Evolutionary conservation across 1,284 basidiomycete species (phyloP), one percentile per base, ranked within the genome.

Genomic region (Papiliotrema fonsecae): DNA sequence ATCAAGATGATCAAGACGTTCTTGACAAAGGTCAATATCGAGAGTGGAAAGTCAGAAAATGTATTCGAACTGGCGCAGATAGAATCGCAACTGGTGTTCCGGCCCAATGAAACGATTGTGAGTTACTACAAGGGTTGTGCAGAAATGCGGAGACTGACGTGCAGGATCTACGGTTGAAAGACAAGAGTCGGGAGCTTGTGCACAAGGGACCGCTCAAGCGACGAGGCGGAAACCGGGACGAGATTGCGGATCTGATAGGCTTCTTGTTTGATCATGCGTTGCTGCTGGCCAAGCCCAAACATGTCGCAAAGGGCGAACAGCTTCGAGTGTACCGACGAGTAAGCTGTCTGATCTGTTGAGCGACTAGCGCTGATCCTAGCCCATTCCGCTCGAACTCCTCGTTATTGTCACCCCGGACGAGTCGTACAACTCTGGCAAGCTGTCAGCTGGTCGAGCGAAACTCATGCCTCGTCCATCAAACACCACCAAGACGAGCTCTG

Each of bases 191-290:
- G 19, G 88, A 97, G 75, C 80, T 98, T 57, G 82, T 98, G 30
- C 91, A 89, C 77, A 97, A 93, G 73, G 92, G 92, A n/a, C 77
- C 85, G 28, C 77, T 98, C 61, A 97, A 91, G 73, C 88, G 91
- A 67, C 83, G 93, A 6, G 92, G 93, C 43, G 76, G 78, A 5
- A 76, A 77, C 5, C 79, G 86, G 60, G 83, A 84, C 60, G 88
- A 89, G 62, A 85, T 78, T 56, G 86, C 91, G 6, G 94, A 98
- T 69, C 77, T 97, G 47, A 82, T 91, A 61, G 87, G 96, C 4
- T 97, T 96, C 77, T 76, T 98, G 58, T 97, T 99, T 65, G 96
- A 98, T 70, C 94, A 99, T 74, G 93, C 93, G 0, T 76, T 99
- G 46, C 77, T 99, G 39, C 89, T 98, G 81, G 92, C 89, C 57